These are phyloP conservation scores for Botryobasidium botryosum DNA, from an alignment of 768 basidiomycete species.

Conservation along the genomic window DNA sequence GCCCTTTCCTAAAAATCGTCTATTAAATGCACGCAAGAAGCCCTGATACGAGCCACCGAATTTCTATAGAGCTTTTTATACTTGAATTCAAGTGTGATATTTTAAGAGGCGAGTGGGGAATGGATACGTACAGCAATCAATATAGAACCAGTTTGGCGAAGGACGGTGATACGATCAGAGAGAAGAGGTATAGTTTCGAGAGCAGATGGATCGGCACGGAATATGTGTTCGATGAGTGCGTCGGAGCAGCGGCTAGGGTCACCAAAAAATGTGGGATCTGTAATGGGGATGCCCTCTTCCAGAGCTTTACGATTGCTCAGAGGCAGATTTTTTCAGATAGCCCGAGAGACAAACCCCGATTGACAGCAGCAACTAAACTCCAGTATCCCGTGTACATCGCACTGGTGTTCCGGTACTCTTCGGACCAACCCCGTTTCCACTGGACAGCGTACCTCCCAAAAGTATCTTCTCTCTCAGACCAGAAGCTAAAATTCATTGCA, in stretches of 20 bases:
- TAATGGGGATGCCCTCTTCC: conserved; percentile 60
- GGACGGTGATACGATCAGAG: conserved; percentile 48
- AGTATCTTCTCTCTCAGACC: conserved; percentile 51
- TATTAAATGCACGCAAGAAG: conserved; percentile 46
- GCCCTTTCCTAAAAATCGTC: conserved; percentile 33
- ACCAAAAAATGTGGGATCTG: conserved; percentile 62
- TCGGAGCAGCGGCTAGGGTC: conserved; percentile 56
- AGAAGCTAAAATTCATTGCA: conserved; percentile 75
- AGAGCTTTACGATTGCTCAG: conserved; percentile 32
- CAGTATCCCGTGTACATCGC: conserved; percentile 69
- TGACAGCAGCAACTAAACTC: conserved; percentile 70
- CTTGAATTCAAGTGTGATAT: not conserved
- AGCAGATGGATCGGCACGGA: conserved; percentile 40
- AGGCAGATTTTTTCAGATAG: not conserved
- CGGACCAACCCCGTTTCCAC: conserved; percentile 55
- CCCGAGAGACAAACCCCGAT: conserved; percentile 38
- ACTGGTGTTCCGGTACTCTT: conserved; percentile 19
- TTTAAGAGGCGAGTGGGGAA: not conserved
- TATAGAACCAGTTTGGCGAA: conserved; percentile 61
- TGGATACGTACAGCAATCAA: conserved; percentile 43
- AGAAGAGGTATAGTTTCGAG: conserved; percentile 55
- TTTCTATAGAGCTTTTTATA: conserved; percentile 23
- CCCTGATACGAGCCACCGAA: conserved; percentile 56
- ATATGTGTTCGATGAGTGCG: conserved; percentile 46
- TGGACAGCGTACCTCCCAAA: conserved; percentile 46